Percentiles rank a stretch among this genome's conserved stretches.
Conservation (phyloP, 2,329 filamentous ascomycete species). For the Aspergillus udagawae region DNA sequence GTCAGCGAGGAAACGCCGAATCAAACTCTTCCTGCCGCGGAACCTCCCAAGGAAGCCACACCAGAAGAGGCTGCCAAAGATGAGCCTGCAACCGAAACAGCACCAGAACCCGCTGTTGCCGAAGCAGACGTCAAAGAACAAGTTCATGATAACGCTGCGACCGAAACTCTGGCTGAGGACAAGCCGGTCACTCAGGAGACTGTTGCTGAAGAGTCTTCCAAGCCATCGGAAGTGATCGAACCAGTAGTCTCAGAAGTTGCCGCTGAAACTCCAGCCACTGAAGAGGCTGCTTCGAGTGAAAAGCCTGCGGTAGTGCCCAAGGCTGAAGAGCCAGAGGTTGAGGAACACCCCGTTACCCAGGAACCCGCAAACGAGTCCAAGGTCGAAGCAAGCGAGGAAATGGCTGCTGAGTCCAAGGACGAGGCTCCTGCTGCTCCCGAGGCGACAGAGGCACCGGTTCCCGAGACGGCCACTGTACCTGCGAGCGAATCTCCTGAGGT, state of each 20-base stretch:
- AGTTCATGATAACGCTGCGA: not conserved
- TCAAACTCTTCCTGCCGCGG: not conserved
- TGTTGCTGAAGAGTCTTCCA: constrained; percentile 2
- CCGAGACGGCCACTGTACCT: not conserved
- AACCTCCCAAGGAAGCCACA: not conserved
- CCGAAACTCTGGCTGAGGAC: not conserved
- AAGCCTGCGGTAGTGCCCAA: not conserved
- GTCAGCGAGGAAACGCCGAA: not conserved
- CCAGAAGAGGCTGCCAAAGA: constrained; percentile 1
- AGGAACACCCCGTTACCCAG: not conserved
- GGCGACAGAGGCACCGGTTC: not conserved
- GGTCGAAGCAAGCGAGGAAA: not conserved
- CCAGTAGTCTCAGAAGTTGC: not conserved
- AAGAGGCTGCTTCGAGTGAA: not conserved
- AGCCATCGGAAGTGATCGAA: not conserved
- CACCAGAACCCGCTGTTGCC: not conserved
- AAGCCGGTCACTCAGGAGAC: not conserved
- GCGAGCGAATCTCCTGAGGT: constrained; percentile 2
- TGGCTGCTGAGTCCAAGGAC: not conserved
- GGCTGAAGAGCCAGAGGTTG: not conserved
- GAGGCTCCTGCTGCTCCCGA: not conserved
- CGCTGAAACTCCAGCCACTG: not conserved
- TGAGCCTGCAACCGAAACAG: not conserved
- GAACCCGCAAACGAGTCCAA: not conserved
- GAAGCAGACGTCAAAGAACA: not conserved